These are phyloP conservation scores for Verticillium albo-atrum DNA, from an alignment of 2,329 filamentous ascomycete species.

Conservation along the genomic window DNA sequence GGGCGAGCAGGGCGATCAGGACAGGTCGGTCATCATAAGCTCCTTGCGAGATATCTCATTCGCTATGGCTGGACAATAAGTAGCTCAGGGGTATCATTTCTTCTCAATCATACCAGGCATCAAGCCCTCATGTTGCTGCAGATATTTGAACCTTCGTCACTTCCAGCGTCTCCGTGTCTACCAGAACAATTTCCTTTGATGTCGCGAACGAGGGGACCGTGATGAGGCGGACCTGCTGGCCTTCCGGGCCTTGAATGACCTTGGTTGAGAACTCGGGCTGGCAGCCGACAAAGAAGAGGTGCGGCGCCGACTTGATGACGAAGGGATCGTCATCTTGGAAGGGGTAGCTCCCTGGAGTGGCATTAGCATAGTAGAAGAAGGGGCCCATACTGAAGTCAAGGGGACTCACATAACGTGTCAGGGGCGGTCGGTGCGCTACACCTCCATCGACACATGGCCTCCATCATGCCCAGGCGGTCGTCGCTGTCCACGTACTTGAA, in stretches of 20 bases:
- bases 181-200: slow-evolving; percentile 73
- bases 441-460: slow-evolving; percentile 89
- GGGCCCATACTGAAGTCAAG: background rate
- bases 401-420: slow-evolving; percentile 79
- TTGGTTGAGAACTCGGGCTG: slow-evolving; percentile 75
- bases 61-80: background rate
- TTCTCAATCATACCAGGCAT: slow-evolving; percentile 3
- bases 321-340: slow-evolving; percentile 94
- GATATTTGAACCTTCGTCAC: slow-evolving; percentile 63
- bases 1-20: too few species aligned
- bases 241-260: slow-evolving; percentile 60
- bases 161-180: slow-evolving; percentile 83
- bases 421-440: slow-evolving; percentile 90
- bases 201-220: slow-evolving; percentile 76
- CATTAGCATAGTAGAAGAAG: slow-evolving; percentile 5
- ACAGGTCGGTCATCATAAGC: too few species aligned
- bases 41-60: background rate
- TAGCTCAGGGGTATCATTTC: background rate
- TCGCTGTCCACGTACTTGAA: slow-evolving; percentile 83
- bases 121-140: slow-evolving; percentile 2
- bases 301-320: slow-evolving; percentile 78
- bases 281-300: slow-evolving; percentile 86
- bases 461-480: slow-evolving; percentile 82
- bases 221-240: slow-evolving; percentile 72
- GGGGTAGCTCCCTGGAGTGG: slow-evolving; percentile 77